Base-by-base conservation (phyloP, 106 monocot species). In the Acorus gramineus region DNA sequence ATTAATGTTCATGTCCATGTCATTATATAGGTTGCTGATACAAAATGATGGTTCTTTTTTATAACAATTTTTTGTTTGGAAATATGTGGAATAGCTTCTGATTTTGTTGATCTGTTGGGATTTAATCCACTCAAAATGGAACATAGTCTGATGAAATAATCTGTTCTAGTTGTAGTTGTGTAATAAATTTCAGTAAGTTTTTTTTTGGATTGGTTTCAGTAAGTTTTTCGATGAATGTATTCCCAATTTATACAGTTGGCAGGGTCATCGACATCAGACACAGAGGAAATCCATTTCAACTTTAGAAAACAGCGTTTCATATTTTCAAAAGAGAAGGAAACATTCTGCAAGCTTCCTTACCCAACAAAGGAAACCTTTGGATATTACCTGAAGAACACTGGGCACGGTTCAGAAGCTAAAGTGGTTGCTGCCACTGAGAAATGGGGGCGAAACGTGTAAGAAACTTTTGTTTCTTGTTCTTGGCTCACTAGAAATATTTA, bases 381-480 rank as follows among this genome's bases (percentile, higher is more conserved):
- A 50, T 80, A 88, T 77, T 98, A 98, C 63, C 69, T 88, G 51
- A 92, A 76, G 77, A 81, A 69, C 59, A 92, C 73, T 65, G 98
- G 98, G 45, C 88, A 98, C 76, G 92, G 98, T 13, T 74, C 98
- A 60, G 98, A 92, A 74, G 85, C 87, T 59, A 98, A 98, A 92
- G 81, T 92, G 51, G 57, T 50, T 50, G 48, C 71, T 28, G 91
- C 98, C 3, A 67, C 64, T 62, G 92, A 91, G 61, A 98, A 98
- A 63, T 98, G 98, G 98, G 92, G 98, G 43, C 76, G 92, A 81
- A 98, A 98, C 80, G 79, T 77, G 98, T 98, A 82, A 78, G 88
- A 28, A 28, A 28, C 28, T 28, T 73, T 64, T 53, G 48, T 59
- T 14, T 0, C 1, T 28, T 28, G 28, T 28, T 28, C 28, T 28